Base-by-base conservation (phyloP, 106 monocot genomes). In the Dioscorea dumetorum region DNA sequence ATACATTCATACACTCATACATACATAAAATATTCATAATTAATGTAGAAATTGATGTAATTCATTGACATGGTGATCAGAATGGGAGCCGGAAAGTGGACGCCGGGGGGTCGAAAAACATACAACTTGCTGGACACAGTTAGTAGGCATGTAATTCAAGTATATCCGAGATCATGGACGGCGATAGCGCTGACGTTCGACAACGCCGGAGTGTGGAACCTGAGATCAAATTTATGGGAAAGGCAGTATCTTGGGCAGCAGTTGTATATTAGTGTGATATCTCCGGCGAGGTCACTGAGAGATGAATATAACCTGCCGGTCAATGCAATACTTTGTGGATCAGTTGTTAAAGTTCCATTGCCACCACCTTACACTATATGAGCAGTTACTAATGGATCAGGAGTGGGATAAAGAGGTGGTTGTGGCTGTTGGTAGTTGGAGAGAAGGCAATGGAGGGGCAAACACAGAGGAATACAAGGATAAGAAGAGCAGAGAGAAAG, bases 161-260 rank as follows among this genome's bases (percentile, higher is more conserved):
- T 88, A 52, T 88, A 83, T 77, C 80, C 70, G 15, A 68, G 57
- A 32, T 83, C 83, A 31, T 88, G 87, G 87, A 23, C 87, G 54
- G 83, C 87, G n/a, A 77, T 88, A 63, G 50, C 81, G 80, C 64
- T 80, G 32, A 81, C 83, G 3, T 81, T 83, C 63, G 87, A 88
- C 78, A 83, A 88, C 65, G 70, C 75, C 64, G 87, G 87, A 2
- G 76, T 88, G 77, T 88, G 87, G 87, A 88, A 81, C 69, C 58
- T 88, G 20, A 41, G 87, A 58, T 83, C 87, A 20, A 72, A 78
- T 80, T 22, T 72, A 2, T 63, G 68, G 80, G 87, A 83, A 51
- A 77, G 67, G 54, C 69, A 41, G 48, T 70, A 76, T 62, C 62
- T 85, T 1, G 84, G 68, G n/a, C 80, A 85, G 74, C 80, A 85